These are phyloP conservation scores for Neobulgaria alba DNA, from an alignment of 2,329 filamentous ascomycete species.

Conservation along the genomic window DNA sequence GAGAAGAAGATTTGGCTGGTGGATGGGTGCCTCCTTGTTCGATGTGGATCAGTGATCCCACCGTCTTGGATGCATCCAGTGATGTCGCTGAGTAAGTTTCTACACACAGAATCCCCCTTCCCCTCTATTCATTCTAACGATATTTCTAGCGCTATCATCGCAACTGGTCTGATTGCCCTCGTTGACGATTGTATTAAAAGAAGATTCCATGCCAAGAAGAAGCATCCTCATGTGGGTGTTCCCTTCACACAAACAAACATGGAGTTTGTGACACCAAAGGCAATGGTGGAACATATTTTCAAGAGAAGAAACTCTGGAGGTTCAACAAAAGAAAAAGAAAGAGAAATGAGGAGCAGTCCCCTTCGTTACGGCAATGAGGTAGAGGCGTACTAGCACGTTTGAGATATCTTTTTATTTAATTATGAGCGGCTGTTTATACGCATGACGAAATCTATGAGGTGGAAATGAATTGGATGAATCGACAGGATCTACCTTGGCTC, in stretches of 20 bases:
- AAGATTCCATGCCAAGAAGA: constrained; percentile 27
- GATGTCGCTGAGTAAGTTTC: constrained; percentile 81
- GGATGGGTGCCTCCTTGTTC: constrained; percentile 86
- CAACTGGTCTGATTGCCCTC: constrained; percentile 77
- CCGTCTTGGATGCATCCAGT: constrained; percentile 55
- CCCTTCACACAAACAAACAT: constrained; percentile 41
- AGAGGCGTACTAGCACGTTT: neutral
- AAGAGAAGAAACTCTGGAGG: constrained; percentile 35
- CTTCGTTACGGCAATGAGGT: constrained; percentile 4
- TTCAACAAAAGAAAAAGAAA: constrained; percentile 12
- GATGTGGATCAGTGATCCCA: constrained; percentile 77
- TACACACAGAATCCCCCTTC: too few species aligned
- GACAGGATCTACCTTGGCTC: too few species aligned
- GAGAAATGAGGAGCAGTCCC: constrained; percentile 13
- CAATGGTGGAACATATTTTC: constrained; percentile 56
- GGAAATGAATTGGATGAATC: too few species aligned
- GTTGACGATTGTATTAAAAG: constrained; percentile 83
- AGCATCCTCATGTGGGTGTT: constrained; percentile 39
- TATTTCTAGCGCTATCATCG: constrained; percentile 65
- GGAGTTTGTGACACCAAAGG: constrained; percentile 53
- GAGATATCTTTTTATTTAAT: neutral
- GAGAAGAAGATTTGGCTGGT: constrained; percentile 65
- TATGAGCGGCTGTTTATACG: neutral
- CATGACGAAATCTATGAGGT: neutral
- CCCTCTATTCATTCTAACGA: neutral